Base-by-base conservation (phyloP, 371 early-diverging fungal genomes). In the Mucor velutinosus region DNA sequence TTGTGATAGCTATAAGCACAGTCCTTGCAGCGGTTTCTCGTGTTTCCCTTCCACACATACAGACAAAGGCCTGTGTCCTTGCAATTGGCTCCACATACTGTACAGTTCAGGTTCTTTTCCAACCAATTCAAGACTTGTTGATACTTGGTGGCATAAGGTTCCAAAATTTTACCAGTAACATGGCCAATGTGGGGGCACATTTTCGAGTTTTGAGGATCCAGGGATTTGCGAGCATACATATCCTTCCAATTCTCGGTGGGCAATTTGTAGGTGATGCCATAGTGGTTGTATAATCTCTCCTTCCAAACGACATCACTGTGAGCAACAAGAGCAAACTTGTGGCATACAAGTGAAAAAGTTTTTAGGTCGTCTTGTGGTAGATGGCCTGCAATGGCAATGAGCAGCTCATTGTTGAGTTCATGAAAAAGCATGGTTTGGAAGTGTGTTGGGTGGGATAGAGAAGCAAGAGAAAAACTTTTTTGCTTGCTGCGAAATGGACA, bases 141-240 rank as follows among this genome's bases (percentile, higher is more conserved):
- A 35, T 79, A 82, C 27, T 71, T 75, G 3, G 60, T 45, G 0
- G 69, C 71, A 41, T 82, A 82, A 41, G 82, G 82, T 23, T 69
- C 75, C 56, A 82, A 58, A 5, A 47, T 60, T 2, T 64, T 63
- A 1, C 63, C 62, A 3, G 68, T 66, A 0, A 82, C 76, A 65
- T 58, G 27, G 15, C 80, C 72, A n/a, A 83, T 39, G 57, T 83
- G 83, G 17, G 83, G 83, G 43, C 83, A 83, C 19, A 83, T 73
- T 19, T 73, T 58, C 39, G 73, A 78, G 45, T 83, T 53, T 15
- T 65, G 39, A 15, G 80, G 79, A 57, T 83, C 83, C 6, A 72
- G 66, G 8, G 63, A 23, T 56, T 80, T 80, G 2, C 74, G 69
- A 10, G 51, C 61, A 41, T 78, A 83, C 75, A 77, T 73, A 8